phyloP scores from a whole-genome alignment of 139 green algal species.

The Micractinium conductrix region DNA sequence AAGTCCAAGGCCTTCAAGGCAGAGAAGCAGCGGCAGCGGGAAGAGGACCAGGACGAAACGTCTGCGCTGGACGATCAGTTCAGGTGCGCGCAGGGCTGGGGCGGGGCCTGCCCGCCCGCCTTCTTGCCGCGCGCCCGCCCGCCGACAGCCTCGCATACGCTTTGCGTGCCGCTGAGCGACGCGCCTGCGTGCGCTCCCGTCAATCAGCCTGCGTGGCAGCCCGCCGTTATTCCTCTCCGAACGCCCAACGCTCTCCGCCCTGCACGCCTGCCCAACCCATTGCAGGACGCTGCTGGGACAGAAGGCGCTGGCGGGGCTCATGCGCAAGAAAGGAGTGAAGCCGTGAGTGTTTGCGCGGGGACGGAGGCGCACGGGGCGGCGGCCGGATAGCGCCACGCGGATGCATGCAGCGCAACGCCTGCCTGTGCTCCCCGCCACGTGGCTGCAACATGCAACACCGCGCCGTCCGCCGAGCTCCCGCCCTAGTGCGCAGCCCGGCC shows the following conservation, averaged over 20 bases:
- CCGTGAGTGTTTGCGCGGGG: background rate
- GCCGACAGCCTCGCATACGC: no score
- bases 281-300: slow-evolving; percentile 25
- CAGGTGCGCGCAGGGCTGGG: slow-evolving; percentile 49
- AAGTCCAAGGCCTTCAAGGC: slow-evolving; percentile 91
- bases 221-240: background rate
- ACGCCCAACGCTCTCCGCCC: background rate
- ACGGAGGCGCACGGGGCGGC: background rate
- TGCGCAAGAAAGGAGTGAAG: slow-evolving; percentile 35
- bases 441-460: background rate
- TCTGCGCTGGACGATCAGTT: slow-evolving; percentile 84
- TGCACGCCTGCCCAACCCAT: background rate
- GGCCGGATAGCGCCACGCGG: background rate
- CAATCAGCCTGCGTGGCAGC: background rate
- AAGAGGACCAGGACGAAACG: slow-evolving; percentile 84
- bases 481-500: no score
- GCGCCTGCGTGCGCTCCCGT: no score
- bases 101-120: no score
- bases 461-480: no score
- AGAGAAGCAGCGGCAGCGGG: slow-evolving; percentile 78
- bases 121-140: background rate
- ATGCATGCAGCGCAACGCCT: background rate
- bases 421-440: background rate
- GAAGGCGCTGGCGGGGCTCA: slow-evolving; percentile 25
- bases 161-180: no score